A percentile compares a stretch with the other conserved stretches of the same genome.
These are phyloP conservation scores for Diaporthe citrichinensis DNA, from an alignment of 2,329 filamentous ascomycete species.

Conservation along the genomic window DNA sequence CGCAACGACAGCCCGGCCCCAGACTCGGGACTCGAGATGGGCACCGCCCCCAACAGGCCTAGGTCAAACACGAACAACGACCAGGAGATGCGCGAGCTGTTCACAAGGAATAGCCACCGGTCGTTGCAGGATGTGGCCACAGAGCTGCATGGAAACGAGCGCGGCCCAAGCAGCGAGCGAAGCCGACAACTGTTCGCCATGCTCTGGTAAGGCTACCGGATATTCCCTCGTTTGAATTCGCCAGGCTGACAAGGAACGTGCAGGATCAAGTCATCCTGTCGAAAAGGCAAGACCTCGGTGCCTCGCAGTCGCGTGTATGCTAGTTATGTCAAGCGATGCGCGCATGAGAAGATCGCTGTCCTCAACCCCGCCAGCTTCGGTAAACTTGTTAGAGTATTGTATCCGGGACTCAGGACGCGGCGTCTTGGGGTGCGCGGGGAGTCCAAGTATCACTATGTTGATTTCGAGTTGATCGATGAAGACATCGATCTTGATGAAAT, in stretches of 20 bases:
- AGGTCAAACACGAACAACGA: conserved; percentile 85
- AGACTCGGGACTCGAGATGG: conserved; percentile 63
- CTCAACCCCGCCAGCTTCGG: conserved; percentile 98
- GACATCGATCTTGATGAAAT: conserved; percentile 47
- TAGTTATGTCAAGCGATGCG: conserved; percentile 93
- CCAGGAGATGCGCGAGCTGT: conserved; percentile 83
- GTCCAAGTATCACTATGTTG: conserved; percentile 97
- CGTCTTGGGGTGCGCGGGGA: conserved; percentile 93
- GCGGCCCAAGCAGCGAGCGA: conserved; percentile 85
- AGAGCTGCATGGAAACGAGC: conserved; percentile 83
- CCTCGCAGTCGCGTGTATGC: conserved; percentile 94
- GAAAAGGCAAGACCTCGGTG: conserved; percentile 85
- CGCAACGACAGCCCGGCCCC: conserved; percentile 71
- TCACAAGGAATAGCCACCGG: conserved; percentile 77
- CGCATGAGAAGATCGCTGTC: conserved; percentile 92
- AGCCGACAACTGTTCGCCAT: conserved; percentile 90
- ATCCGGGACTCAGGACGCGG: conserved; percentile 93
- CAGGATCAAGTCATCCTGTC: conserved; percentile 82
- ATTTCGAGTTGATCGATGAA: conserved; percentile 73
- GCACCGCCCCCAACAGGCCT: conserved; percentile 67
- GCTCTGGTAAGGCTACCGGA: conserved; percentile 77
- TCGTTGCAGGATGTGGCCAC: conserved; percentile 79
- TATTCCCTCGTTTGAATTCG: too few relatives aligned
- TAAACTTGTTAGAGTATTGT: conserved; percentile 95
- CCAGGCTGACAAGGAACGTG: conserved; percentile 29